These are phyloP conservation scores for Fusarium sp. DNA, from an alignment of 2,329 filamentous ascomycete genomes.

Conservation along the genomic window DNA sequence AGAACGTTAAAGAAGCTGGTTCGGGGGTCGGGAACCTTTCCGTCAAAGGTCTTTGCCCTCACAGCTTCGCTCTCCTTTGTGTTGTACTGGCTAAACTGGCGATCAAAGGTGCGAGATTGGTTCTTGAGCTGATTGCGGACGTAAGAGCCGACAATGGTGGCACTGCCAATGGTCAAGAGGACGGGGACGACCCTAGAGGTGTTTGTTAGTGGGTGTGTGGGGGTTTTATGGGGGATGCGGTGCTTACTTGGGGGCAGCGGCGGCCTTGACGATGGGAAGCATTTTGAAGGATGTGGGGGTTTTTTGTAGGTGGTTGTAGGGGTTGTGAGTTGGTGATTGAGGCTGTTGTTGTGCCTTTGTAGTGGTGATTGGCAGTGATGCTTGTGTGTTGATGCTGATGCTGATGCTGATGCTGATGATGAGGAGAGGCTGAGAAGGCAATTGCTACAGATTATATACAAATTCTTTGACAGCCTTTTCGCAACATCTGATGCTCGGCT, in stretches of 20 bases:
- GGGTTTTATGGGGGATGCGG: not conserved
- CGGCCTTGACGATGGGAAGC: slow-evolving; percentile 30
- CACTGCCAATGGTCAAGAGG: slow-evolving; percentile 39
- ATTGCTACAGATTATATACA: slow-evolving; percentile 17
- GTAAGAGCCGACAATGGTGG: slow-evolving; percentile 23
- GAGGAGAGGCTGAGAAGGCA: not conserved
- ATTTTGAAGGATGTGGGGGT: slow-evolving; percentile 19
- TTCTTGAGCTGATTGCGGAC: slow-evolving; percentile 31
- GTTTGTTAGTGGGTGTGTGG: slow-evolving; percentile 9
- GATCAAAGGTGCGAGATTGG: slow-evolving; percentile 36
- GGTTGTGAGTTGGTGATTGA: not conserved
- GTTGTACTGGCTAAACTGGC: slow-evolving; percentile 41
- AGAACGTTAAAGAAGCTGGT: slow-evolving; percentile 19
- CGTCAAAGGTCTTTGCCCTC: slow-evolving; percentile 9
- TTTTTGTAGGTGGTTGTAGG: not conserved
- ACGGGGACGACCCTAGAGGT: slow-evolving; percentile 35
- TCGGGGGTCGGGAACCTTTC: slow-evolving; percentile 11
- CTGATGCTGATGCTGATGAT: not conserved
- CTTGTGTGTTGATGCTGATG: not conserved
- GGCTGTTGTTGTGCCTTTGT: not conserved
- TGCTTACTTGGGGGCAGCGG: slow-evolving; percentile 33
- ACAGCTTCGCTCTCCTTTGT: slow-evolving; percentile 37
- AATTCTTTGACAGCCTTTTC: not conserved
- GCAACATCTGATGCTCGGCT: slow-evolving; percentile 9
- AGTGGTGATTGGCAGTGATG: not conserved